Base-by-base conservation (phyloP, 2,329 filamentous ascomycete genomes). In the Byssochlamys sp. region DNA sequence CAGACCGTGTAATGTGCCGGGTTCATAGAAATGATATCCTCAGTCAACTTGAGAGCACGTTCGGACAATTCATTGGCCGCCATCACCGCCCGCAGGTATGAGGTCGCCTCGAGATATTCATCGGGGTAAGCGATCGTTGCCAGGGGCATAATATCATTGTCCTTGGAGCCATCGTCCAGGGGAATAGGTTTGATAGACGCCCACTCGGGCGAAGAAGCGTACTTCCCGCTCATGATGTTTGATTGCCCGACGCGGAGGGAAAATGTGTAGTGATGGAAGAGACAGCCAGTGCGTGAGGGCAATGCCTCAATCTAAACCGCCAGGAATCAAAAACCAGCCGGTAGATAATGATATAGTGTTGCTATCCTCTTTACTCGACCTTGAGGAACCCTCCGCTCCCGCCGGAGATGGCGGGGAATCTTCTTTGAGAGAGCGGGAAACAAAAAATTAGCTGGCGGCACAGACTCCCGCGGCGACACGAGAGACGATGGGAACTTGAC, bases 1-100 rank as follows among this genome's bases (percentile, higher is more conserved):
- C 94, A 99, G 60, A 97, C 92, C 14, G 94, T 99, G 77, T 99
- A 99, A 77, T 99, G 94, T 0, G 94, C 91, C 14, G 94, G 89
- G 73, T 99, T 99, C 82, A 96, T 85, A 59, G 80, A 79, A 69
- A 99, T 97, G 69, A 99, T 86, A 73, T 92, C 85, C 70, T 91
- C 87, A 3, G 94, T 99, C 61, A 99, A 83, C 31, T 80, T 81
- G 50, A 99, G 81, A 35, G 85, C 88, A 53, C 94, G 83, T 25
- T 86, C 81, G 26, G 88, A 91, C 77, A 87, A 82, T 74, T 99
- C 94, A 70, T 95, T 88, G 53, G 79, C 80, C 12, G 89, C 88
- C 92, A 99, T 99, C 65, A 96, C 83, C 60, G 94, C 91, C 60
- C 94, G 88, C 55, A 99, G 84, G 75, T 97, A 99, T 51, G 89